Percentiles rank a stretch among this genome's conserved stretches.
Conservation (phyloP, 164 flowering plant genomes). For the Aristolochia contorta region DNA sequence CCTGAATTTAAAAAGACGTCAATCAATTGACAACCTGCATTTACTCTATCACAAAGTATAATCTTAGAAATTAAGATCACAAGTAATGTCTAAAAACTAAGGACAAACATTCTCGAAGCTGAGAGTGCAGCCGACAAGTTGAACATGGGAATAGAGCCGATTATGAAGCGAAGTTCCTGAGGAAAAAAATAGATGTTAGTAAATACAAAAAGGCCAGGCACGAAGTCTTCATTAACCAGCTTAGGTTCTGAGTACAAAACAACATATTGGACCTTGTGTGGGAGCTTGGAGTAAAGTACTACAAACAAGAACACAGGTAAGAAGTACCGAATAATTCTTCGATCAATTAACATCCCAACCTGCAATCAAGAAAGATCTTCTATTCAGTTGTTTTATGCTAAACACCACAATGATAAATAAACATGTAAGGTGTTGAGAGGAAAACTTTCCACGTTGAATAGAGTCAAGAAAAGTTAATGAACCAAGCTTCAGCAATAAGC, state of each 20-base stretch:
- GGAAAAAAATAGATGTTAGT: slow-evolving; percentile 7
- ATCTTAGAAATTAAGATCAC: no score
- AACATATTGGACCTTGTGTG: slow-evolving; percentile 71
- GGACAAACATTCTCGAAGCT: slow-evolving; percentile 71
- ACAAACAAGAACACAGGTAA: slow-evolving; percentile 75
- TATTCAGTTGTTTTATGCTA: background rate
- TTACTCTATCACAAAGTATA: no score
- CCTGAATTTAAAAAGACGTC: no score
- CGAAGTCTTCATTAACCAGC: background rate
- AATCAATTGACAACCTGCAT: no score
- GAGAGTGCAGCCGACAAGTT: slow-evolving; percentile 87
- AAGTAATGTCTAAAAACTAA: no score
- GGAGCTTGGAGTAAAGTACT: slow-evolving; percentile 86
- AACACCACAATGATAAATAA: no score
- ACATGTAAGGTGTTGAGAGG: no score
- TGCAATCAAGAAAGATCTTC: slow-evolving; percentile 27
- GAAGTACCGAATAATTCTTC: slow-evolving; percentile 46
- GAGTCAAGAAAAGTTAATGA: background rate
- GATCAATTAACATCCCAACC: slow-evolving; percentile 74
- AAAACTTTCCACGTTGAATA: no score
- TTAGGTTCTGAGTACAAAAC: background rate
- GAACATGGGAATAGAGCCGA: slow-evolving; percentile 76
- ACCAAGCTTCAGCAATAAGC: no score
- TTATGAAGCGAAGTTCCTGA: slow-evolving; percentile 94
- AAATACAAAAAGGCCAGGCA: background rate